Conservation (phyloP, 305 asterid species). For the Rubia occidens region DNA sequence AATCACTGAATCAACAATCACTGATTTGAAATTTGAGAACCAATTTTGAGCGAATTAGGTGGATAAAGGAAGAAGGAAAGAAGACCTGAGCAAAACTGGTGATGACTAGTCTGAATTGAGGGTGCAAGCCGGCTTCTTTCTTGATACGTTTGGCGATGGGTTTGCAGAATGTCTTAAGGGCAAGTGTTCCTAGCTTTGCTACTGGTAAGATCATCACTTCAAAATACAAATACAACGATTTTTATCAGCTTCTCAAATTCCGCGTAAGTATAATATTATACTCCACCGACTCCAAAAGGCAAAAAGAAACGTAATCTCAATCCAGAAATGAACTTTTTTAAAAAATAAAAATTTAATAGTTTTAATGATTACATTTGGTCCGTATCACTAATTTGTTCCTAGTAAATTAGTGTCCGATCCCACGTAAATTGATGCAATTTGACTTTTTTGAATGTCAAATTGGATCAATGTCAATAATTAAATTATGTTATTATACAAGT, state of each 20-base stretch:
- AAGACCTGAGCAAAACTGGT: slow-evolving; percentile 72
- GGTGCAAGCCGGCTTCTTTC: slow-evolving; percentile 60
- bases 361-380: too few relatives aligned
- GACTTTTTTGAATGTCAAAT: too few relatives aligned
- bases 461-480: too few relatives aligned
- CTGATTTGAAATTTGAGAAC: background rate
- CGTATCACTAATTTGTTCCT: too few relatives aligned
- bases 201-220: slow-evolving; percentile 53
- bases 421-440: too few relatives aligned
- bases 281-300: background rate
- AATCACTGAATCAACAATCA: background rate
- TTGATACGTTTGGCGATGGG: slow-evolving; percentile 74
- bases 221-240: background rate
- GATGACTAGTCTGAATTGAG: slow-evolving; percentile 56
- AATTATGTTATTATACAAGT: too few relatives aligned
- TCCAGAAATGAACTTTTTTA: background rate
- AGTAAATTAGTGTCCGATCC: too few relatives aligned
- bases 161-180: slow-evolving; percentile 62
- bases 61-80: background rate
- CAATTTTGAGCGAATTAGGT: background rate
- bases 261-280: too few relatives aligned
- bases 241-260: slow-evolving; percentile 5
- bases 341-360: too few relatives aligned
- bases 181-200: slow-evolving; percentile 71
- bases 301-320: background rate